Evolutionary conservation across 768 basidiomycete genomes (phyloP).

Genomic region (Lactifluus rugatus): DNA sequence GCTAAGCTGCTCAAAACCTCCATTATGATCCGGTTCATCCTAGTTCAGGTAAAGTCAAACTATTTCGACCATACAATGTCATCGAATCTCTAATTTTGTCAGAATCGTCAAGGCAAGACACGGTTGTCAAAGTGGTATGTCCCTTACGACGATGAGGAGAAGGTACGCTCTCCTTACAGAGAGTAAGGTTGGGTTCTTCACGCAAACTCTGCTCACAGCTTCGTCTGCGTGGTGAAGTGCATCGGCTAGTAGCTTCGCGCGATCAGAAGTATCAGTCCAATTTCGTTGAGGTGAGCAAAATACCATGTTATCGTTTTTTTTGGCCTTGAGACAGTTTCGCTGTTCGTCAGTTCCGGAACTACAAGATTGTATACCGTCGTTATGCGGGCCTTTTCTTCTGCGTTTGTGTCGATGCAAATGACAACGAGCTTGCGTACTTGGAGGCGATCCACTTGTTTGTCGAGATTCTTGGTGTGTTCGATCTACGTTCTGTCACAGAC

Average conservation of each 20-base stretch:
- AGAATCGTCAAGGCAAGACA: conserved; percentile 99
- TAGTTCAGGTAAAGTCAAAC: conserved; percentile 68
- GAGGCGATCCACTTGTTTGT: conserved; percentile 99
- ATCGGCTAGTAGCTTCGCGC: conserved; percentile 87
- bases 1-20: not conserved
- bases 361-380: conserved; percentile 94
- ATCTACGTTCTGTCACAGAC: not conserved
- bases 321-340: conserved; percentile 1
- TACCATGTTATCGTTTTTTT: not conserved
- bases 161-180: conserved; percentile 42
- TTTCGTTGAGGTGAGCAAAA: conserved; percentile 79
- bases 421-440: conserved; percentile 94
- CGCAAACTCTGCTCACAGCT: conserved; percentile 41
- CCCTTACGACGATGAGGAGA: conserved; percentile 98
- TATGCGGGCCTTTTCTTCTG: conserved; percentile 99
- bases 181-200: not conserved
- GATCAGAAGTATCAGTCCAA: conserved; percentile 99
- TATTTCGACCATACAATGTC: not conserved
- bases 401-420: conserved; percentile 94
- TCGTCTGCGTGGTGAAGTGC: conserved; percentile 90
- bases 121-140: conserved; percentile 98
- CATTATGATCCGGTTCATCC: conserved; percentile 91
- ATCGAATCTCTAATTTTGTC: conserved; percentile 3
- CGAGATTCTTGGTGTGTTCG: conserved; percentile 77
- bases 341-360: conserved; percentile 75